Base-by-base conservation (phyloP, 2,329 filamentous ascomycete genomes). In the Claviceps sp. region DNA sequence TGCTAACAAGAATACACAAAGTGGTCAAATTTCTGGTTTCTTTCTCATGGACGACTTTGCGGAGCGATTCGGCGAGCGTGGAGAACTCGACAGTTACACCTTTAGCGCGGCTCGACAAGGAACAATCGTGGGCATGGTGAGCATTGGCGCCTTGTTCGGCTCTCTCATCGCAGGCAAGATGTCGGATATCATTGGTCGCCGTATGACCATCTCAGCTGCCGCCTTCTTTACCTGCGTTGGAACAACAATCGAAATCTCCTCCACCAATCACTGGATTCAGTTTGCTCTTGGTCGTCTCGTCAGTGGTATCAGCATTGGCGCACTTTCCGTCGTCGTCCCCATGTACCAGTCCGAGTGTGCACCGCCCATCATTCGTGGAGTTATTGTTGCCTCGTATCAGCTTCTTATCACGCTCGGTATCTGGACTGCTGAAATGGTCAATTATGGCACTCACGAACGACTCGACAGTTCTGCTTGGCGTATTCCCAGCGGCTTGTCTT, bases 271-370 rank as follows among this genome's bases (percentile, higher is more conserved):
- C 44, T 86, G 82, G 82, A 78, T 76, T 54, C 82, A 85, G 59
- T 75, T 85, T 53, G 81, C 81, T 30, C 64, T 82, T 17, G 83
- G 82, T 47, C 73, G 83, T 45, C 74, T 82, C 57, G 73, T 84
- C n/a, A 82, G 80, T 24, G 82, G 83, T 57, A 62, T 84, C 2
- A 81, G 81, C 19, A 79, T 87, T 47, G 83, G 83, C 30, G 73
- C 77, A 19, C 70, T 85, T 0, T 82, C 78, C 5, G 81, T 84
- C 43, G 69, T 80, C 26, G 80, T 82, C 1, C 80, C 80, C 47
- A 81, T 87, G 78, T 86, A 86, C 59, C 81, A 85, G 62, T 78
- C 75, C 16, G 83, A 87, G 65, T 81, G 75, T 52, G 77, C 78
- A 2, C 83, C 83, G 0, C 74, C 80, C 55, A 75, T 80, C 54